Conservation (phyloP, 1,139 yeast genomes). For the Candida sojae region DNA sequence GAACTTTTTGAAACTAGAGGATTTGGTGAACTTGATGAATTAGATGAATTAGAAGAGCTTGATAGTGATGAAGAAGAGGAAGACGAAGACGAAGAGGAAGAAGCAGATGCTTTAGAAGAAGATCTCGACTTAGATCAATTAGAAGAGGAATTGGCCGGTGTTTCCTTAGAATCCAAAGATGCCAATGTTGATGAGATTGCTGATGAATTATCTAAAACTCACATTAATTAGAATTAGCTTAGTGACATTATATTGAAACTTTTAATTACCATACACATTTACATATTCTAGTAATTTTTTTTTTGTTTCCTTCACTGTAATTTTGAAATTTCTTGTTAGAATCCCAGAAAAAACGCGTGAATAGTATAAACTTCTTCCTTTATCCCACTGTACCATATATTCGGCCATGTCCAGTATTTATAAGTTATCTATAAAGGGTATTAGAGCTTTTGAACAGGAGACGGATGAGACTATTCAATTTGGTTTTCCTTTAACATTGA, state of each 20-base stretch:
- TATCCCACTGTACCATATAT: neutral
- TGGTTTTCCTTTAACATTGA: slow-evolving; percentile 86
- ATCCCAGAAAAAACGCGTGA: neutral
- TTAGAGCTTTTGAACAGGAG: slow-evolving; percentile 85
- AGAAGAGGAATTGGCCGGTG: slow-evolving; percentile 57
- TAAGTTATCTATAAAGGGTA: slow-evolving; percentile 85
- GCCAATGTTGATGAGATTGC: slow-evolving; percentile 61
- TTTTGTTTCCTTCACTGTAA: neutral
- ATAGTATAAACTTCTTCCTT: neutral
- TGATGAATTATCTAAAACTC: slow-evolving; percentile 55
- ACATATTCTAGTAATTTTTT: neutral
- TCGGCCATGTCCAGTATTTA: slow-evolving; percentile 61
- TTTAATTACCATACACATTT: neutral
- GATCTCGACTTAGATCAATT: slow-evolving; percentile 57
- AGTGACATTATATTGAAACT: neutral
- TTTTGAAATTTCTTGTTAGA: neutral
- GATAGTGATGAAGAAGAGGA: slow-evolving; percentile 83
- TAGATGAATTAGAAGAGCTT: slow-evolving; percentile 91
- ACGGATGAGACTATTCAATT: slow-evolving; percentile 86
- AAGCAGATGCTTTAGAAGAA: slow-evolving; percentile 46
- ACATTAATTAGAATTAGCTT: slow-evolving; percentile 26
- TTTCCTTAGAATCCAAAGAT: slow-evolving; percentile 25
- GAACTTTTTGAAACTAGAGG: slow-evolving; percentile 73
- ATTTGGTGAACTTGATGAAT: slow-evolving; percentile 80
- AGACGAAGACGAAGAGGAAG: slow-evolving; percentile 66